Evolutionary conservation across 2,329 filamentous ascomycete genomes (phyloP), one percentile per base, ranked within the genome.

Genomic region (Bisporella sp.): DNA sequence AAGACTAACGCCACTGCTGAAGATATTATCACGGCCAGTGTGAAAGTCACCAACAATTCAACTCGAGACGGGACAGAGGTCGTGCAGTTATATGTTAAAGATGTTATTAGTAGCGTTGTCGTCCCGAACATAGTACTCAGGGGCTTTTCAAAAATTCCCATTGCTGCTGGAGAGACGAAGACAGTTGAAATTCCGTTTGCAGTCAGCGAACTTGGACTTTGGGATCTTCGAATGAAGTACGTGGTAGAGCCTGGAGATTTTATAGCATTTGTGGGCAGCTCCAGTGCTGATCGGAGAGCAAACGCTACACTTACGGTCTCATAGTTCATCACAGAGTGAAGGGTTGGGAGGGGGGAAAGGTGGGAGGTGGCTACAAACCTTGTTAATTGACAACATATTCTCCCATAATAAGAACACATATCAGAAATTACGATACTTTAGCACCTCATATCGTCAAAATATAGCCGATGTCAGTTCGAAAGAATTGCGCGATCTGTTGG

Each of bases 161-260:
- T 89, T 12, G 69, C 73, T 4, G 71, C 75, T 0, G 81, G 79
- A 0, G 71, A 81, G 61, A 74, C 66, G 4, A 66, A 67, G 50
- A 73, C 68, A 0, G 75, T 89, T 0, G 69, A 74, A 29, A 74
- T 89, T 59, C 69, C 71, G 1, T 55, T 89, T 51, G 82, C 75
- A 6, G 74, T 86, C 39, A 75, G 82, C 57, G 84, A 88, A 58
- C 48, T 89, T 49, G 87, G 85, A 47, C 82, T 87, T 41, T 89
- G 85, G 85, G 81, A 86, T 60, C 76, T 81, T 9, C 71, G 67
- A 33, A 85, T 87, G 81, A 69, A 83, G 64, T 89, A 89, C 65
- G 82, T 87, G 29, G 84, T 89, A 37, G 86, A 89, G 72, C 77
- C 78, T 3, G 85, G 85, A 1, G 75, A 82, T 40, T 89, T 89